Base-by-base conservation (phyloP, 75 land plant species). In the Cunninghamia lanceolata region DNA sequence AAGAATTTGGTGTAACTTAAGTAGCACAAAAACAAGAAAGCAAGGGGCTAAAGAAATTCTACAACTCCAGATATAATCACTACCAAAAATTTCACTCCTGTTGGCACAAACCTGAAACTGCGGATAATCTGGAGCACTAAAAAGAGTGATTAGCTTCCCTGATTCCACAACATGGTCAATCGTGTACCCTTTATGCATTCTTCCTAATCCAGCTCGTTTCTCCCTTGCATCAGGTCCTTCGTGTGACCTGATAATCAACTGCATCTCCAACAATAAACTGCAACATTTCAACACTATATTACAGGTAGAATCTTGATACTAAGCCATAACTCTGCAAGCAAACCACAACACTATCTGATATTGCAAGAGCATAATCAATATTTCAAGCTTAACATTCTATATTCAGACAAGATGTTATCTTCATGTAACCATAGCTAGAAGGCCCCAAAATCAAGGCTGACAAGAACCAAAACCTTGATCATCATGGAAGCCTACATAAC, bases 61-160 rank as follows among this genome's bases (percentile, higher is more conserved):
- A 10, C 16, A 52, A 74, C 80, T 52, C 75, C 40, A 66, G 35
- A 84, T 19, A 84, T 54, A 19, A 66, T 35, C 11, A 66, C 9
- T 34, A 17, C 74, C 42, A 54, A 35, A 84, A 43, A 21, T 15
- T 43, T 47, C 2, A 3, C 40, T 80, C 0, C 0, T 21, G 9
- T 25, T 21, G 9, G 11, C 47, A 68, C 54, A 43, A 83, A 93
- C 99, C 95, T 98, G 99, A 91, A 96, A 98, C 82, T 98, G 99
- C 21, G 98, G 99, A 84, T 96, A 98, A 88, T 98, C 99, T 63
- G 98, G 99, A 86, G 99, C 99, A 91, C 99, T 98, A 86, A 98
- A 98, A 42, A 98, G 81, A 40, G 98, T 96, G 75, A 98, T 93
- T 47, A 96, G 87, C 86, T 95, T 94, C 52, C 99, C 98, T 36